A percentile compares a stretch with the other conserved stretches of the same genome.
Conservation (phyloP, 148 eudicot genomes). For the Persicaria tinctoria region DNA sequence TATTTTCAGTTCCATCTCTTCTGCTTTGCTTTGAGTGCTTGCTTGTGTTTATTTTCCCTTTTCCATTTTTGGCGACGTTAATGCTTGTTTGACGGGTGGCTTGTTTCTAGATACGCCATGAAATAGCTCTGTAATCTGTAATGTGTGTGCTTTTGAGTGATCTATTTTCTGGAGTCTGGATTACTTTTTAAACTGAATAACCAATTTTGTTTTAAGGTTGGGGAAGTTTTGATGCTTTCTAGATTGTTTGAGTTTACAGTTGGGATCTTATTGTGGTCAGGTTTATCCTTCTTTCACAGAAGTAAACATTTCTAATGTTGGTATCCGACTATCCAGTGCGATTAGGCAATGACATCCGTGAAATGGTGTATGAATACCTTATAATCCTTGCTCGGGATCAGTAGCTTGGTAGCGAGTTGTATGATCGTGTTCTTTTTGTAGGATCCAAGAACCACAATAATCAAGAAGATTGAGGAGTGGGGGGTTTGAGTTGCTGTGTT, state of each 20-base stretch:
- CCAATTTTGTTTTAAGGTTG: not conserved
- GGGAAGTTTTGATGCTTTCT: not conserved
- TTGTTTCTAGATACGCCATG: constrained; percentile 6
- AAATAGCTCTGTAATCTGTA: not conserved
- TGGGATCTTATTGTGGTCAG: not conserved
- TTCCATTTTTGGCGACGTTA: not conserved
- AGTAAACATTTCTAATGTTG: not conserved
- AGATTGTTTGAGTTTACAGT: not conserved
- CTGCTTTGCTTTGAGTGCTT: not conserved
- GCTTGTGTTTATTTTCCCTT: not conserved
- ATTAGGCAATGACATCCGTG: not conserved
- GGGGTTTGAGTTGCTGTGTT: not conserved
- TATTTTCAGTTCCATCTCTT: not conserved
- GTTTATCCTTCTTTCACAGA: not conserved
- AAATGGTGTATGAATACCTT: not conserved
- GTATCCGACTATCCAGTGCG: not conserved
- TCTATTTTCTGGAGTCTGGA: not conserved
- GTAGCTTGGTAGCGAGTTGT: not conserved
- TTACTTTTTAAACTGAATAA: not conserved
- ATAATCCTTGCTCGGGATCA: not conserved
- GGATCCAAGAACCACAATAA: not conserved
- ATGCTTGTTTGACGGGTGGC: constrained; percentile 15
- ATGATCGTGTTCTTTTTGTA: not conserved
- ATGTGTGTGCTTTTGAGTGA: not conserved
- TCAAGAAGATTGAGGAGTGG: not conserved